Evolutionary conservation across 1,284 basidiomycete species (phyloP).

Genomic region (Moesziomyces aphidis): DNA sequence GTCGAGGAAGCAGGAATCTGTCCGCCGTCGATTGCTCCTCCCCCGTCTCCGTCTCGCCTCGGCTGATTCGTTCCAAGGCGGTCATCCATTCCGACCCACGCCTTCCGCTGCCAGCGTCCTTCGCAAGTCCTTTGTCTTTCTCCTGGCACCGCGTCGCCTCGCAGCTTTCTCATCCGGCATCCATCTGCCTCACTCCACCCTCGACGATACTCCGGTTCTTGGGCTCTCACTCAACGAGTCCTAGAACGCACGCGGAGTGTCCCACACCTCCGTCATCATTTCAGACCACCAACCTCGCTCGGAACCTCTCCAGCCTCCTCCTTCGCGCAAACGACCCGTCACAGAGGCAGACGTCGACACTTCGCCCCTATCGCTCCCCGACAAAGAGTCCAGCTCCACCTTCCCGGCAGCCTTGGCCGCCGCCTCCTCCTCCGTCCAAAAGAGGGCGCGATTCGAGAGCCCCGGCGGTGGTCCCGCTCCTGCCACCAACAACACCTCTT

Average conservation of each 20-base stretch:
- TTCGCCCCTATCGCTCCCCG: constrained; percentile 8
- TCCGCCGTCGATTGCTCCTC: background rate
- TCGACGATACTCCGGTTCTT: constrained; percentile 39
- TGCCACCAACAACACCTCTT: background rate
- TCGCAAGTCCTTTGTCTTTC: background rate
- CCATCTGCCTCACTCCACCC: background rate
- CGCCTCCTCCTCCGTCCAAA: constrained; percentile 28
- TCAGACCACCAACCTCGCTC: constrained; percentile 17
- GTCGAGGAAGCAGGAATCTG: constrained; percentile 12
- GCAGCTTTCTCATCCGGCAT: background rate
- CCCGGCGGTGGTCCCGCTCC: constrained; percentile 19
- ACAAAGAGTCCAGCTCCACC: constrained; percentile 1
- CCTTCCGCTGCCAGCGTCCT: background rate
- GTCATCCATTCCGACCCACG: background rate
- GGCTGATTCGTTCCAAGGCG: background rate
- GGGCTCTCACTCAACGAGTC: constrained; percentile 25
- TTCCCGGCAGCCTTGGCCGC: constrained; percentile 30
- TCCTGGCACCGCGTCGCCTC: background rate
- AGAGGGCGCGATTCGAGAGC: constrained; percentile 46
- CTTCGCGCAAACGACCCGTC: constrained; percentile 42
- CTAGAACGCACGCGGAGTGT: constrained; percentile 29
- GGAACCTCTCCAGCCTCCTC: constrained; percentile 25
- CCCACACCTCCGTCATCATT: constrained; percentile 34
- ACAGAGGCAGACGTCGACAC: constrained; percentile 15
- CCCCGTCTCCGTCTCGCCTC: background rate